Evolutionary conservation across 164 flowering plant genomes (phyloP).

Genomic region (Umbilicus rupestris): DNA sequence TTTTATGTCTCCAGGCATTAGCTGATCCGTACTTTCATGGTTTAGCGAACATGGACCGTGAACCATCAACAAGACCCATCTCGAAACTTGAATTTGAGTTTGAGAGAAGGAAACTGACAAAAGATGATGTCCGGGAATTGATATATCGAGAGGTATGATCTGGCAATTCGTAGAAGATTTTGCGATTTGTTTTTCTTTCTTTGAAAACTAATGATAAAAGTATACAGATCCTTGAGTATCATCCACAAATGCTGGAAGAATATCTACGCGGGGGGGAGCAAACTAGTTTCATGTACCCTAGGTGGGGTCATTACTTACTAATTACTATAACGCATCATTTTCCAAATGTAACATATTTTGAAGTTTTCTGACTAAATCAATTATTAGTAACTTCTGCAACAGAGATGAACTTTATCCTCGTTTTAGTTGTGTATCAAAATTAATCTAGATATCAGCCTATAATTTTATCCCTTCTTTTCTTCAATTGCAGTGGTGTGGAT

Average conservation of each 20-base stretch:
- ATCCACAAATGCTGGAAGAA: constrained; percentile 64
- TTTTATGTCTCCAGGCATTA: constrained; percentile 33
- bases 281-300: constrained; percentile 61
- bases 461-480: constrained; percentile 1
- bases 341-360: not conserved
- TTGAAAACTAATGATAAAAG: constrained; percentile 1
- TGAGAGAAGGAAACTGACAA: constrained; percentile 53
- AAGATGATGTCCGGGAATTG: constrained; percentile 64
- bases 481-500: constrained; percentile 46
- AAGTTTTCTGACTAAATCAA: not conserved
- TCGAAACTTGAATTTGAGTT: constrained; percentile 68
- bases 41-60: constrained; percentile 54
- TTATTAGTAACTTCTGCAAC: not conserved
- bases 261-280: constrained; percentile 54
- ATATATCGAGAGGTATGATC: constrained; percentile 48
- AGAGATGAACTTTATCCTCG: not conserved
- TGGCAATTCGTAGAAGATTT: not conserved
- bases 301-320: constrained; percentile 31
- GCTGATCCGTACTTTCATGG: constrained; percentile 60
- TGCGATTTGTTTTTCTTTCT: not conserved
- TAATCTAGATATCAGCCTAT: not conserved
- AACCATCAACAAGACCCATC: constrained; percentile 65
- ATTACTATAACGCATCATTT: not conserved
- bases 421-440: not conserved
- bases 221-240: constrained; percentile 53